Conservation (phyloP, 2,329 filamentous ascomycete genomes). For the Lecanicillium sp. region DNA sequence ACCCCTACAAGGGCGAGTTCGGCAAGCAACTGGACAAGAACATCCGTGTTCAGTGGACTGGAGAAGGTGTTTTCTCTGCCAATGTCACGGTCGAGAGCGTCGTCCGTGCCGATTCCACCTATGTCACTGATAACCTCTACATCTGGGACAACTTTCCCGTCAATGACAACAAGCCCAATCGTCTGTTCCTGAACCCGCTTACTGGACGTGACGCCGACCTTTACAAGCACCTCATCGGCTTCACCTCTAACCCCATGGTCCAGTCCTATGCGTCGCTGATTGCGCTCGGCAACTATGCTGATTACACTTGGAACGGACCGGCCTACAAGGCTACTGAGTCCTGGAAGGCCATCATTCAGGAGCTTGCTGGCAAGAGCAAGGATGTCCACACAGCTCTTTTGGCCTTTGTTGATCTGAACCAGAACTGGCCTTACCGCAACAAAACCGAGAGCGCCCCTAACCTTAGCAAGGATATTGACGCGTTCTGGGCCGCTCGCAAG, state of each 20-base stretch:
- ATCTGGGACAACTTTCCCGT: conserved; percentile 18
- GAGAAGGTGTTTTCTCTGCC: conserved; percentile 16
- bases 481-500: conserved; percentile 14
- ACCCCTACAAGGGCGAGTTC: conserved; percentile 16
- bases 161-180: conserved; percentile 14
- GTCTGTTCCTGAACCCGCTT: conserved; percentile 16
- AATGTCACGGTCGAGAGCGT: conserved; percentile 15
- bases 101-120: conserved; percentile 9
- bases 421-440: conserved; percentile 16
- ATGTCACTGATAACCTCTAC: conserved; percentile 16
- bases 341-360: conserved; percentile 8
- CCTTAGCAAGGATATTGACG: conserved; percentile 14
- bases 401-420: conserved; percentile 15
- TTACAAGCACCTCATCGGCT: conserved; percentile 15
- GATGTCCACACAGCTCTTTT: conserved; percentile 5
- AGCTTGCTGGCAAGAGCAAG: conserved; percentile 12
- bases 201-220: conserved; percentile 12
- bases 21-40: conserved; percentile 12
- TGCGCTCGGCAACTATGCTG: conserved; percentile 15
- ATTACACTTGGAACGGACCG: conserved; percentile 16
- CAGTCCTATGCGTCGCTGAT: conserved; percentile 17
- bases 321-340: conserved; percentile 11
- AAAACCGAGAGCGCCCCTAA: conserved; percentile 11
- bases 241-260: conserved; percentile 17
- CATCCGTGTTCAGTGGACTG: conserved; percentile 16